phyloP scores from a whole-genome alignment of 1,139 yeast species.

The Zygoascus sp. region DNA sequence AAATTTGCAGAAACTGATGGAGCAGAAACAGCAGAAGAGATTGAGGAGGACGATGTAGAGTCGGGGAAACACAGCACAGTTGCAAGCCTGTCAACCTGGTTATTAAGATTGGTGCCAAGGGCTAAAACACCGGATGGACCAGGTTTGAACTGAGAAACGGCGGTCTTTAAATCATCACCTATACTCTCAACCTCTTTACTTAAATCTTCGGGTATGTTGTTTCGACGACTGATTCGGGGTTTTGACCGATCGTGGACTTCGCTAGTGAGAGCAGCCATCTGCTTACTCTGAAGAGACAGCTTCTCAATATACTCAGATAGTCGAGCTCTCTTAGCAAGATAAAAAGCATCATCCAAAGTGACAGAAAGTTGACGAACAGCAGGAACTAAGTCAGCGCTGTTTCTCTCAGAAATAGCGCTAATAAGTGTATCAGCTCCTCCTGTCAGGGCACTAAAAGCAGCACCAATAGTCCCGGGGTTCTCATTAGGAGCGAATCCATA shows the following conservation, averaged over 20 bases:
- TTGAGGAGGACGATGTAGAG: too few relatives aligned
- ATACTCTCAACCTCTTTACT: conserved; percentile 29
- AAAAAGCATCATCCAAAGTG: conserved; percentile 22
- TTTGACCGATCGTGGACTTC: conserved; percentile 5
- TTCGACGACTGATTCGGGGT: neutral
- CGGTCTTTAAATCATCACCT: conserved; percentile 19
- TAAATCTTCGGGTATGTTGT: conserved; percentile 24
- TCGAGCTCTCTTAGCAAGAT: conserved; percentile 18
- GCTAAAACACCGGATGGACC: neutral
- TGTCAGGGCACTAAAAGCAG: conserved; percentile 31
- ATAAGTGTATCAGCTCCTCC: conserved; percentile 34
- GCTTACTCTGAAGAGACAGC: conserved; percentile 13
- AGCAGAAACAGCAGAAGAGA: neutral
- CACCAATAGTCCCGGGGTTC: conserved; percentile 27
- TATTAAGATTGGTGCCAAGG: neutral
- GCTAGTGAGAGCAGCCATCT: conserved; percentile 13
- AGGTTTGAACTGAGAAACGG: conserved; percentile 1
- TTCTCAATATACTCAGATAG: conserved; percentile 14
- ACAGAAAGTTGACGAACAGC: conserved; percentile 22
- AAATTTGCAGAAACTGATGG: neutral
- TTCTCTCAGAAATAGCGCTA: conserved; percentile 28
- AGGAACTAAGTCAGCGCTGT: conserved; percentile 23
- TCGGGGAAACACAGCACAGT: too few relatives aligned
- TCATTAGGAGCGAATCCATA: conserved; percentile 27
- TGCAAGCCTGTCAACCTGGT: neutral